Conservation (phyloP, 768 basidiomycete species). For the Lyophyllum shimeji region DNA sequence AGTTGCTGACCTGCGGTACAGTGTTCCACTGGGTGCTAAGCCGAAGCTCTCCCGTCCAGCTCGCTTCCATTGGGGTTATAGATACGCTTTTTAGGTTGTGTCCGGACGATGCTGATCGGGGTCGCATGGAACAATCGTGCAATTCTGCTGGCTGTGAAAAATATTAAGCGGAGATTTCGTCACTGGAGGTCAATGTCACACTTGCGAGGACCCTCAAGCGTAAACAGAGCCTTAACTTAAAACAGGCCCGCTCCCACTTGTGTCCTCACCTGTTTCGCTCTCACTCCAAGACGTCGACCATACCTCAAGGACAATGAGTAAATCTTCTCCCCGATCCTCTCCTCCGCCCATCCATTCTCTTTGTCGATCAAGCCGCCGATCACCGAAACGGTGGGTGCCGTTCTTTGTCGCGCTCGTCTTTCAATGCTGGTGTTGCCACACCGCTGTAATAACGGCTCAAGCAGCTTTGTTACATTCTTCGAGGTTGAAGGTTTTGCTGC, state of each 20-base stretch:
- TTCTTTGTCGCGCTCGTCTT: constrained; percentile 1
- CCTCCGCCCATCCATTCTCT: background rate
- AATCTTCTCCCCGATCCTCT: background rate
- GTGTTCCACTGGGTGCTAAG: too few species aligned
- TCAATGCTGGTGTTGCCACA: background rate
- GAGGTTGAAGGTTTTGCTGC: background rate
- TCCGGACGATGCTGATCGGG: background rate
- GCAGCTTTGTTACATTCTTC: background rate
- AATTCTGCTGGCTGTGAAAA: background rate
- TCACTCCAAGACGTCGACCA: background rate
- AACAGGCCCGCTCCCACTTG: background rate
- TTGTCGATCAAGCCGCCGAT: background rate
- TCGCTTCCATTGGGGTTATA: too few species aligned
- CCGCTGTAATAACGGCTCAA: background rate
- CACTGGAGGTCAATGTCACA: background rate
- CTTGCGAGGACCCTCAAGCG: constrained; percentile 6
- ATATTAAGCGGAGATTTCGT: constrained; percentile 12
- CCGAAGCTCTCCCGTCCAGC: too few species aligned
- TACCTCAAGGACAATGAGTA: background rate
- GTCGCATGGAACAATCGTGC: background rate
- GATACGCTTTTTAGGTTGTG: background rate
- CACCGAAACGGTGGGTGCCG: constrained; percentile 3
- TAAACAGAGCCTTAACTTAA: constrained; percentile 14
- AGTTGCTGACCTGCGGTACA: too few species aligned
- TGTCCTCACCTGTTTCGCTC: background rate